Evolutionary conservation across 73 alveolate species (phyloP).

Genomic region (Tetrahymena elliotti): DNA sequence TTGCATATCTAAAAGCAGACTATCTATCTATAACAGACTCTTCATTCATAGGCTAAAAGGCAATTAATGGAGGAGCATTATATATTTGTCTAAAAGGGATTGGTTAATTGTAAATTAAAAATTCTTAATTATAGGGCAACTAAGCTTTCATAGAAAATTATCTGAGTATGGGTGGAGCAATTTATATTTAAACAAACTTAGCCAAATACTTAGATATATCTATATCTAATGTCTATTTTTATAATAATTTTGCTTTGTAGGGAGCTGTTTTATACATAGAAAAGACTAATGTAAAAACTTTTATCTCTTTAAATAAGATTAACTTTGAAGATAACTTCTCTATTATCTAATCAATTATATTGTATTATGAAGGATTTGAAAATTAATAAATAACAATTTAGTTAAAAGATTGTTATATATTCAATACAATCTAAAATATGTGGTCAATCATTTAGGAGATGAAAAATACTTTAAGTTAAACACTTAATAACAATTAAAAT

Average conservation of each 20-base stretch:
- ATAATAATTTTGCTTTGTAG: background rate
- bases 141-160: background rate
- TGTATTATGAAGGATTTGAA: background rate
- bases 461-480: background rate
- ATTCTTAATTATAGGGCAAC: background rate
- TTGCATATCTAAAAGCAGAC: background rate
- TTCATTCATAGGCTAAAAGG: background rate
- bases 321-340: background rate
- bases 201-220: background rate
- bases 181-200: background rate
- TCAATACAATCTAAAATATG: background rate
- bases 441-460: background rate
- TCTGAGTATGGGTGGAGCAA: background rate
- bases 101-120: background rate
- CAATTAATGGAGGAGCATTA: background rate
- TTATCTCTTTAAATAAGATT: background rate
- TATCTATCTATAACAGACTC: background rate
- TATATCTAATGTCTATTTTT: background rate
- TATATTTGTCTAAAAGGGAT: background rate
- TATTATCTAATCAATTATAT: background rate
- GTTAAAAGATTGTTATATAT: background rate
- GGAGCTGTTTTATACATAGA: background rate
- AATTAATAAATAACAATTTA: background rate
- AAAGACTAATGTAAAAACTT: background rate
- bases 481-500: too few species aligned